A percentile compares a stretch with the other conserved stretches of the same genome.
These are phyloP conservation scores for Lineolata rhizophorae DNA, from an alignment of 495 filamentous ascomycete species.

Conservation along the genomic window DNA sequence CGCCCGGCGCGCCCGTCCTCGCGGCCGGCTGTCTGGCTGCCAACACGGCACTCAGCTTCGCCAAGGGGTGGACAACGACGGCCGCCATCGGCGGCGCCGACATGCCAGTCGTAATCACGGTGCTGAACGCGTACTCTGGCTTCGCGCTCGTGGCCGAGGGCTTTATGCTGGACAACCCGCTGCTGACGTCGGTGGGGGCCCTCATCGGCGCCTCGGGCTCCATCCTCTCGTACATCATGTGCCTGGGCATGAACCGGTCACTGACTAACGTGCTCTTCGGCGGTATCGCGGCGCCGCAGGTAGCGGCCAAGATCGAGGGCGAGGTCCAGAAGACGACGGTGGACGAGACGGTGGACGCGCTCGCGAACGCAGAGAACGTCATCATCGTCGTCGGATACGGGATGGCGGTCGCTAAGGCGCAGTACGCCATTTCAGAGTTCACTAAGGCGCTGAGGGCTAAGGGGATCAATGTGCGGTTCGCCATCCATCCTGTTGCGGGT, in stretches of 20 bases:
- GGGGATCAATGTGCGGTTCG: constrained; percentile 60
- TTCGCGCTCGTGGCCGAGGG: constrained; percentile 70
- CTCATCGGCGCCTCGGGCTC: constrained; percentile 65
- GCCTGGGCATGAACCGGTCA: constrained; percentile 65
- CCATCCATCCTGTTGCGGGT: constrained; percentile 65
- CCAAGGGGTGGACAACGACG: constrained; percentile 66
- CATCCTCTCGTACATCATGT: constrained; percentile 67
- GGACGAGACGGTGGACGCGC: constrained; percentile 50
- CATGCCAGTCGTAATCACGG: constrained; percentile 73
- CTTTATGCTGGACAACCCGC: constrained; percentile 65
- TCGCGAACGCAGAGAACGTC: constrained; percentile 48
- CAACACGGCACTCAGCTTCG: constrained; percentile 52
- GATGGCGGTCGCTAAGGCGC: constrained; percentile 74
- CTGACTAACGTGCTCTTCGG: constrained; percentile 66
- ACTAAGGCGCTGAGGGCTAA: constrained; percentile 42
- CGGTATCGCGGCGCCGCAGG: constrained; percentile 39
- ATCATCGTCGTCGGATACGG: constrained; percentile 73
- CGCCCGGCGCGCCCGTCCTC: constrained; percentile 47
- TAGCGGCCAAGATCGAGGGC: constrained; percentile 50
- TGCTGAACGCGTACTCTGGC: constrained; percentile 66
- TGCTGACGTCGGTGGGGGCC: constrained; percentile 57
- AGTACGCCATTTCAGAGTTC: constrained; percentile 66
- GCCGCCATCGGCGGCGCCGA: constrained; percentile 69
- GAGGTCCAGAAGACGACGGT: constrained; percentile 45
- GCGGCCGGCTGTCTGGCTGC: constrained; percentile 50